Conservation (phyloP, 495 filamentous ascomycete genomes). For the Talaromyces adpressus region DNA sequence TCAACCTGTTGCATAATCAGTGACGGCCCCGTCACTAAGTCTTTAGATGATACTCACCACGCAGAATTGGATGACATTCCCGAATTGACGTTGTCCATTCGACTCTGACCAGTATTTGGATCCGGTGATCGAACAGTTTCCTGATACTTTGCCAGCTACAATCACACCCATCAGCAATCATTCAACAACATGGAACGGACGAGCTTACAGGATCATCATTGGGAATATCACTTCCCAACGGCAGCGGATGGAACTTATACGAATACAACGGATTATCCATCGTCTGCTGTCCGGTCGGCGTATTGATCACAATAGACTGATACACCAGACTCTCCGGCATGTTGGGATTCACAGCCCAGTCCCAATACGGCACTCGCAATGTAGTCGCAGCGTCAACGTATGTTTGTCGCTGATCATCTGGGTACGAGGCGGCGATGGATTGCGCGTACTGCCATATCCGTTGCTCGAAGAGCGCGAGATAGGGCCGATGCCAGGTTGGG, state of each 20-base stretch:
- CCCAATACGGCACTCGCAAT: slow-evolving; percentile 50
- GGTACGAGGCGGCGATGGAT: slow-evolving; percentile 21
- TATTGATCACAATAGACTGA: slow-evolving; percentile 30
- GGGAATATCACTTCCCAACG: slow-evolving; percentile 16
- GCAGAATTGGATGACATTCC: slow-evolving; percentile 10
- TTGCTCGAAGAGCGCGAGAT: slow-evolving; percentile 38
- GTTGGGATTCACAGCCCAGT: slow-evolving; percentile 42
- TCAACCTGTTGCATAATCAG: not conserved
- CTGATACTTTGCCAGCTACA: slow-evolving; percentile 8
- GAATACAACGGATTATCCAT: slow-evolving; percentile 28
- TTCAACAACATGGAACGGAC: not conserved
- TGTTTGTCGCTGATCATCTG: slow-evolving; percentile 10
- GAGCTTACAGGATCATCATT: slow-evolving; percentile 8
- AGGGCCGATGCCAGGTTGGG: slow-evolving; percentile 41
- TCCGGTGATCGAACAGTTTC: slow-evolving; percentile 8
- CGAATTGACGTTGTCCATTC: slow-evolving; percentile 10
- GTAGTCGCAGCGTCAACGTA: slow-evolving; percentile 38
- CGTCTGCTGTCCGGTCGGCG: slow-evolving; percentile 20
- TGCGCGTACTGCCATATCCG: slow-evolving; percentile 20
- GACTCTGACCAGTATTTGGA: slow-evolving; percentile 9
- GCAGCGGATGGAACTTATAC: slow-evolving; percentile 23
- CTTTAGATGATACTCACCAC: not conserved
- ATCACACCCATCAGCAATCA: not conserved
- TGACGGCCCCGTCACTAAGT: not conserved
- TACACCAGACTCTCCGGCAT: slow-evolving; percentile 25